Evolutionary conservation across 768 basidiomycete species (phyloP).

Genomic region (Naganishia randhawae): DNA sequence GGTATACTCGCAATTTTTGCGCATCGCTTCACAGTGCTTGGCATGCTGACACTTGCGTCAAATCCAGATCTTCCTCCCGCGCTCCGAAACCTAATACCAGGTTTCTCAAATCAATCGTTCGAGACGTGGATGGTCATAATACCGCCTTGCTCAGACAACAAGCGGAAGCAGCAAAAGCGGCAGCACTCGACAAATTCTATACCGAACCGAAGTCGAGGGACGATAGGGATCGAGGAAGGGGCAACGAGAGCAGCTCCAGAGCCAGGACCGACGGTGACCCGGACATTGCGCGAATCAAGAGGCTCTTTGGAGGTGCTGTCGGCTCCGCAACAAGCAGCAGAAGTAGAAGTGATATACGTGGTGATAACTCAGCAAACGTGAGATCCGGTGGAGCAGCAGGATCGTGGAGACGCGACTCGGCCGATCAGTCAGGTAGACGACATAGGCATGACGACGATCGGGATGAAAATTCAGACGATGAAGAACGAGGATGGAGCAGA

Average conservation of each 20-base stretch:
- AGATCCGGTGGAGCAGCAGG: slow-evolving; percentile 34
- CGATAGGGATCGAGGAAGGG: slow-evolving; percentile 5
- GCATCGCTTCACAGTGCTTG: too few relatives aligned
- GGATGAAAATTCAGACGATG: slow-evolving; percentile 11
- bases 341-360: background rate
- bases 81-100: slow-evolving; percentile 65
- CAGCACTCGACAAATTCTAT: slow-evolving; percentile 28
- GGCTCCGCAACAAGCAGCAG: slow-evolving; percentile 28
- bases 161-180: slow-evolving; percentile 44
- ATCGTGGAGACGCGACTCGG: slow-evolving; percentile 3
- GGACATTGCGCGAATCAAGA: slow-evolving; percentile 8
- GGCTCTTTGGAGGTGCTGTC: slow-evolving; percentile 46
- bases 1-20: background rate
- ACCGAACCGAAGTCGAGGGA: background rate
- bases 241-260: background rate
- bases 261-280: background rate
- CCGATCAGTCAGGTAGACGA: slow-evolving; percentile 23
- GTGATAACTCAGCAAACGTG: slow-evolving; percentile 22
- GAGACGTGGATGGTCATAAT: slow-evolving; percentile 94
- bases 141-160: slow-evolving; percentile 60
- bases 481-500: slow-evolving; percentile 34
- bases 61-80: slow-evolving; percentile 50
- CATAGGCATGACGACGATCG: slow-evolving; percentile 31
- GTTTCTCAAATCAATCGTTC: slow-evolving; percentile 64
- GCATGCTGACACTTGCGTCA: background rate